Base-by-base conservation (phyloP, 2,329 filamentous ascomycete species). In the Claviceps quebecensis region DNA sequence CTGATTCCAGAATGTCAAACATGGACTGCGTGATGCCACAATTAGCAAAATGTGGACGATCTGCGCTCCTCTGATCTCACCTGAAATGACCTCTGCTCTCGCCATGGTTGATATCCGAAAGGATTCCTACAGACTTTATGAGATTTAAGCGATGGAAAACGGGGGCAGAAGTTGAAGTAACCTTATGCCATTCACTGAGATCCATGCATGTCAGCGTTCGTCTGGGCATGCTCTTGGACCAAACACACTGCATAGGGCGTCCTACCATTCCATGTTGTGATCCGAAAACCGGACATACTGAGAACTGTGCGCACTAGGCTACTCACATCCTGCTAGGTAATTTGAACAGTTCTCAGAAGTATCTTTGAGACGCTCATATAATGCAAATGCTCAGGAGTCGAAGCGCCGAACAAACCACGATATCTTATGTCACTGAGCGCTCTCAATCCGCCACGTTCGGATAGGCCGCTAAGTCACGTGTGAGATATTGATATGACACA, bases 1-100 rank as follows among this genome's bases (percentile, higher is more conserved):
- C 93, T 50, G 90, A 83, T 64, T 93, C 86, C 6, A 98, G 77
- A 44, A 85, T 86, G 58, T 95, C 87, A 68, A 98, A 97, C 93
- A 97, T 97, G 57, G 84, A 77, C 84, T 87, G 53, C 2, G 47
- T 43, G 37, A 16, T 11, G 5, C 8, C 29, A 6, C 9, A 13
- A 8, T 49, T 38, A 49, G 48, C 19, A 26, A 37, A 5, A 11
- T n/a, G 40, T 6, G n/a, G 40, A 36, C 40, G 19, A 17, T 29
- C 37, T 29, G 5, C 5, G 40, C 37, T 38, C 9, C 9, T n/a
- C 17, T 45, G 11, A 5, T 29, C 45, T 48, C 63, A 84, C 85
- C 67, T 83, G 75, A 59, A 86, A 89, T 2, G 80, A 83, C 57
- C 79, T 77, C 49, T 79, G 80, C 54, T 83, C 78, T 56, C 82